Conservation (phyloP, 2,329 filamentous ascomycete genomes). For the Orbilia quercus region DNA sequence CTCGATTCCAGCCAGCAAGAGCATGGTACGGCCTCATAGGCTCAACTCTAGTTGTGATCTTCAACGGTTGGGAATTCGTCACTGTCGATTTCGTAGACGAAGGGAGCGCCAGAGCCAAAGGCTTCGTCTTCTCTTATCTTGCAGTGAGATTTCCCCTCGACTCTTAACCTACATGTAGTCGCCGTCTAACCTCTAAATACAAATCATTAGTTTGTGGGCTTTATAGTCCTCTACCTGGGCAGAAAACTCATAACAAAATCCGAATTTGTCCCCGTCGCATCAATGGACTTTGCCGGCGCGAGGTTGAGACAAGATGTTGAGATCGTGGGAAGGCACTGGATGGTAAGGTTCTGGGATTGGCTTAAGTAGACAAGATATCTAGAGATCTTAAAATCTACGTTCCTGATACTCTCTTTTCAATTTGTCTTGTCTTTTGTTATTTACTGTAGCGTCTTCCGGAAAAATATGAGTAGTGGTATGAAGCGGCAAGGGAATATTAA, state of each 20-base stretch:
- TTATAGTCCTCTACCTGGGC: conserved; percentile 47
- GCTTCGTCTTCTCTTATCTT: conserved; percentile 47
- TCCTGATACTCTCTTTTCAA: too few relatives aligned
- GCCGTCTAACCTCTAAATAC: neutral
- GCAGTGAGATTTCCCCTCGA: conserved; percentile 25
- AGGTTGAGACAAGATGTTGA: conserved; percentile 43
- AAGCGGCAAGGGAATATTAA: neutral
- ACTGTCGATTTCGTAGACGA: conserved; percentile 40
- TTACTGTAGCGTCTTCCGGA: too few relatives aligned
- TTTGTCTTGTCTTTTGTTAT: too few relatives aligned
- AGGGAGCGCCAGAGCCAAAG: conserved; percentile 47
- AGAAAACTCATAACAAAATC: conserved; percentile 50
- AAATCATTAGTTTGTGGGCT: conserved; percentile 36
- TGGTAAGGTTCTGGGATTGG: conserved; percentile 51
- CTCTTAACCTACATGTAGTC: neutral
- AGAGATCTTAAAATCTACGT: too few relatives aligned
- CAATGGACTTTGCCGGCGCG: conserved; percentile 53
- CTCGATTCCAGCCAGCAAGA: conserved; percentile 60
- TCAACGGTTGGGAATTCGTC: conserved; percentile 55
- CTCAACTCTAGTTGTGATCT: conserved; percentile 45
- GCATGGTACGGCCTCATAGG: conserved; percentile 59
- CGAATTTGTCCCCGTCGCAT: conserved; percentile 49
- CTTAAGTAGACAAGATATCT: conserved; percentile 32
- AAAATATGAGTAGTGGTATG: neutral
- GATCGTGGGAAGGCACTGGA: conserved; percentile 43